phyloP scores from a whole-genome alignment of 371 early-diverging fungal genomes.

The Rhizopus sp. region DNA sequence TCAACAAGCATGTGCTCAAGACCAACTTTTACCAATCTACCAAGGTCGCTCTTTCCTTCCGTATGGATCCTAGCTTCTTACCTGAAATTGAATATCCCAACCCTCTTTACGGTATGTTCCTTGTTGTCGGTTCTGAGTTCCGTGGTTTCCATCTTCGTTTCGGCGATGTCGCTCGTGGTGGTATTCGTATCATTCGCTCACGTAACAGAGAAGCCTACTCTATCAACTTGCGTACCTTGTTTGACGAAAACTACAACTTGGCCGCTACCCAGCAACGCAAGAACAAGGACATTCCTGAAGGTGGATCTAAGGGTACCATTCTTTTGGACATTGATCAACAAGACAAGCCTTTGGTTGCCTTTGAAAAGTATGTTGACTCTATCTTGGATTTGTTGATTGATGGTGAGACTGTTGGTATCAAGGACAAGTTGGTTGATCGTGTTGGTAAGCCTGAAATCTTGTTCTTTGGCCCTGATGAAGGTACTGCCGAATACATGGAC shows the following conservation, averaged over 20 bases:
- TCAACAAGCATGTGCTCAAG: constrained; percentile 97
- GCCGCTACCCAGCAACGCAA: constrained; percentile 98
- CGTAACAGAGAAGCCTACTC: constrained; percentile 96
- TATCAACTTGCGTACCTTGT: constrained; percentile 93
- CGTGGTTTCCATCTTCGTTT: constrained; percentile 98
- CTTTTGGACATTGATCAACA: constrained; percentile 91
- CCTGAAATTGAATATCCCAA: constrained; percentile 95
- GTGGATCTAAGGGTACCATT: constrained; percentile 98
- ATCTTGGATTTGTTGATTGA: constrained; percentile 90
- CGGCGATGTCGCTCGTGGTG: constrained; percentile 98
- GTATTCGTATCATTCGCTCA: constrained; percentile 96
- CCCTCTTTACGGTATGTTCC: constrained; percentile 93
- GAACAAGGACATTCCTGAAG: constrained; percentile 99
- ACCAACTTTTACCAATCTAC: constrained; percentile 99
- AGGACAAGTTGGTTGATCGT: constrained; percentile 92
- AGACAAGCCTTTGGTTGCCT: constrained; percentile 95
- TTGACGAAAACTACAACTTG: constrained; percentile 97
- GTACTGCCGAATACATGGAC: constrained; percentile 98
- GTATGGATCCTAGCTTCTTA: constrained; percentile 91
- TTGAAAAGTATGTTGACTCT: constrained; percentile 98
- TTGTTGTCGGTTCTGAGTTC: constrained; percentile 97
- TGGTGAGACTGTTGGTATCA: constrained; percentile 94
- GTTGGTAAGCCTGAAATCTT: constrained; percentile 93
- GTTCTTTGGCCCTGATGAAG: constrained; percentile 99
- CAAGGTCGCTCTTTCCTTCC: constrained; percentile 98